Percentiles rank a stretch among this genome's conserved stretches.
Conservation (phyloP, 1,139 yeast genomes). For the Saccharomyces hybrid region DNA sequence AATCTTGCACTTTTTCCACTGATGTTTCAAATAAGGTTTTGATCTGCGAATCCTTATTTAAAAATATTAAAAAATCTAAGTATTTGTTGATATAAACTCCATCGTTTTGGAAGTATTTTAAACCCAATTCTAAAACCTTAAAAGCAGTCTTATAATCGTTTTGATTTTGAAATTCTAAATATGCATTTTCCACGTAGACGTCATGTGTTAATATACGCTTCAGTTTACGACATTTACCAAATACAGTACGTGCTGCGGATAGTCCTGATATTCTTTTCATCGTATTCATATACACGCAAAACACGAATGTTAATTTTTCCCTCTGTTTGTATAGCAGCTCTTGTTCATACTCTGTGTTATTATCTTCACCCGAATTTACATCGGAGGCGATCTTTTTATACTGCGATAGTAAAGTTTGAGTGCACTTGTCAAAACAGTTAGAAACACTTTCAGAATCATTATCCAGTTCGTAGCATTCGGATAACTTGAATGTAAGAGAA, state of each 20-base stretch:
- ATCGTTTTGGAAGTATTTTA: conserved; percentile 48
- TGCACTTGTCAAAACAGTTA: conserved; percentile 43
- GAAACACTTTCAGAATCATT: conserved; percentile 47
- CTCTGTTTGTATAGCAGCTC: conserved; percentile 12
- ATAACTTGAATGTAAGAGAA: conserved; percentile 55
- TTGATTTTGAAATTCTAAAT: conserved; percentile 64
- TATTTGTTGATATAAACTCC: conserved; percentile 63
- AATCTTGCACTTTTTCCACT: conserved; percentile 36
- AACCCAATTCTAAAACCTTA: conserved; percentile 73
- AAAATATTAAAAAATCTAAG: conserved; percentile 60
- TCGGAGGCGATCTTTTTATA: conserved; percentile 26
- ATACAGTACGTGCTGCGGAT: conserved; percentile 62
- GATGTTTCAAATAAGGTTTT: conserved; percentile 74
- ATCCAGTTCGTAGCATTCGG: conserved; percentile 62
- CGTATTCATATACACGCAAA: conserved; percentile 53
- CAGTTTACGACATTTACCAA: conserved; percentile 49
- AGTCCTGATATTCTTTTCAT: conserved; percentile 57
- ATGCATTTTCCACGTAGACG: conserved; percentile 73
- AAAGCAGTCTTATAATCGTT: conserved; percentile 58
- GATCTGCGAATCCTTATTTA: conserved; percentile 73
- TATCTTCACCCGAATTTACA: conserved; percentile 24
- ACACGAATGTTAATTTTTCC: conserved; percentile 29
- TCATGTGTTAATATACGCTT: conserved; percentile 53
- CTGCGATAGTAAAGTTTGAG: conserved; percentile 36
- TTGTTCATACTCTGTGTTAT: conserved; percentile 4